A percentile compares a stretch with the other conserved stretches of the same genome.
Evolutionary conservation across 345 rosid species (phyloP).

Genomic region (Citrus sp.): DNA sequence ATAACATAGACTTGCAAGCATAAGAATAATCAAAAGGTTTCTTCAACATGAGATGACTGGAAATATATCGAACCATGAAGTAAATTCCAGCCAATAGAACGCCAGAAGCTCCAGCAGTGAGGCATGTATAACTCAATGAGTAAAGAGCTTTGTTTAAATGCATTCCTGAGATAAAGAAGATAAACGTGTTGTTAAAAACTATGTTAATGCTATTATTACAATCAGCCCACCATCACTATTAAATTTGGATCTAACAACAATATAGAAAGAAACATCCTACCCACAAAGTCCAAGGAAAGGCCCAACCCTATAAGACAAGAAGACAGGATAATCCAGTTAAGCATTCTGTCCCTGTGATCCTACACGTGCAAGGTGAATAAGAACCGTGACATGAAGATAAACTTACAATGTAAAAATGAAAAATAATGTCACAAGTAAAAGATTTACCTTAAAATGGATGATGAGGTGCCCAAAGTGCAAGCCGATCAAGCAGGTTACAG

Average conservation of each 20-base stretch:
- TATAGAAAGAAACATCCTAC: conserved; percentile 25
- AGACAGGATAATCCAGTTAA: conserved; percentile 58
- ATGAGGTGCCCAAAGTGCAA: conserved; percentile 81
- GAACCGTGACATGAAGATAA: not conserved
- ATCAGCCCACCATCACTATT: not conserved
- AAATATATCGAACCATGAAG: conserved; percentile 45
- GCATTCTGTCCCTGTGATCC: conserved; percentile 59
- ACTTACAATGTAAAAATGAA: not conserved
- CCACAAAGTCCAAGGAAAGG: conserved; percentile 48
- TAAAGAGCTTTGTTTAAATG: conserved; percentile 82
- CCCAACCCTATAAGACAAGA: conserved; percentile 50
- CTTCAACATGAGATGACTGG: not conserved
- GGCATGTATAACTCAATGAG: conserved; percentile 70
- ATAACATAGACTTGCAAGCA: not conserved
- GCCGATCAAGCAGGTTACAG: conserved; percentile 76
- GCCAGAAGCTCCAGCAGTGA: conserved; percentile 77
- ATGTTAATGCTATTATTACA: not conserved
- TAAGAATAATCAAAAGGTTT: not conserved
- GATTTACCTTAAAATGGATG: conserved; percentile 65
- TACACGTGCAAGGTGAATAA: conserved; percentile 21
- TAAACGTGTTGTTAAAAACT: not conserved
- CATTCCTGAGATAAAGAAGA: conserved; percentile 52
- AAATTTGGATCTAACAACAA: not conserved
- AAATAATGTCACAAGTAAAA: not conserved
- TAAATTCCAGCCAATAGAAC: conserved; percentile 62